phyloP scores from a whole-genome alignment of 208 protist species.

The Dictyostelium gargantuum region DNA sequence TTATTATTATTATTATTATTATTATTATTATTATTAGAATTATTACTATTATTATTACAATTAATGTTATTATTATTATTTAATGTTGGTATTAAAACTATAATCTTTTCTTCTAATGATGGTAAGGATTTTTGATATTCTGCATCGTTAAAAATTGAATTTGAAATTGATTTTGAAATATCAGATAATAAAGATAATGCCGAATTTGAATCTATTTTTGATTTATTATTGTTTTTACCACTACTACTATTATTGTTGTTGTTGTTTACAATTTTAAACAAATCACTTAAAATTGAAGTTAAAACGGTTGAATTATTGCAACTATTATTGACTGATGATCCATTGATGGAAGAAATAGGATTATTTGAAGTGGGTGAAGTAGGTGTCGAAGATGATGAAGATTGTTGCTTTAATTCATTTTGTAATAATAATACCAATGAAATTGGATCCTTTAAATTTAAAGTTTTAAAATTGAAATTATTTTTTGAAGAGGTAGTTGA shows the following conservation, averaged over 20 bases:
- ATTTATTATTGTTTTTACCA: neutral
- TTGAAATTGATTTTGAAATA: constrained; percentile 20
- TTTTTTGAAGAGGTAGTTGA: neutral
- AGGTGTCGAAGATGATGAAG: neutral
- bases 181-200: neutral
- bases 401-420: neutral
- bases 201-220: neutral
- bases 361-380: neutral
- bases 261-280: neutral
- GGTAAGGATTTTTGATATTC: constrained; percentile 1
- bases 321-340: neutral
- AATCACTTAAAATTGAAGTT: neutral
- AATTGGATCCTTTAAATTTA: constrained; percentile 34
- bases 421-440: constrained; percentile 10
- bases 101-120: neutral
- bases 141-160: neutral
- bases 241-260: neutral
- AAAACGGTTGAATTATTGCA: neutral
- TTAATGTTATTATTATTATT: no score
- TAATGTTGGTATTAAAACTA: neutral
- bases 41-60: neutral
- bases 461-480: neutral
- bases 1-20: neutral
- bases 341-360: neutral
- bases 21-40: neutral